phyloP scores from a whole-genome alignment of 768 basidiomycete genomes.

The Lactifluus pinguis region DNA sequence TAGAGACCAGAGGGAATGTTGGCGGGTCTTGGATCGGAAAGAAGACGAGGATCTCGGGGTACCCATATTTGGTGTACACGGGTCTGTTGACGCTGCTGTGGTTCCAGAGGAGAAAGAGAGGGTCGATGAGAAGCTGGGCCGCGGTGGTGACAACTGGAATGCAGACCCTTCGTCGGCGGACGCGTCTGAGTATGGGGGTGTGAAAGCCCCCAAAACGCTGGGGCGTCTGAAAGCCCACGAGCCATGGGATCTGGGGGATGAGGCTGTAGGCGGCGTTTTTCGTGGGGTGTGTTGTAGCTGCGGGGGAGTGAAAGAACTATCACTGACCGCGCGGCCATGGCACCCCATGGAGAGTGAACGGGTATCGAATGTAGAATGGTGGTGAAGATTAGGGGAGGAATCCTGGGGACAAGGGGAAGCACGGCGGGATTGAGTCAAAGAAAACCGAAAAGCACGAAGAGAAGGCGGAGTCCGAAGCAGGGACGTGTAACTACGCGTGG shows the following conservation, averaged over 20 bases:
- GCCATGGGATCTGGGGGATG: slow-evolving; percentile 10
- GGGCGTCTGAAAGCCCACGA: slow-evolving; percentile 33
- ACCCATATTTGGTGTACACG: slow-evolving; percentile 24
- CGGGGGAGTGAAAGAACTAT: slow-evolving; percentile 5
- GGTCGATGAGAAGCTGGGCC: slow-evolving; percentile 21
- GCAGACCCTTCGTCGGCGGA: slow-evolving; percentile 22
- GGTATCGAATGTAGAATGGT: slow-evolving; percentile 19
- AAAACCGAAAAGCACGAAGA: slow-evolving; percentile 35
- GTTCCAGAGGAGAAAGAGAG: slow-evolving; percentile 20
- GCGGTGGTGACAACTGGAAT: slow-evolving; percentile 24
- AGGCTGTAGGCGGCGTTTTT: neutral
- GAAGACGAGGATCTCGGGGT: slow-evolving; percentile 30
- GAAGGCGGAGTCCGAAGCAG: slow-evolving; percentile 32
- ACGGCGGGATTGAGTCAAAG: slow-evolving; percentile 35
- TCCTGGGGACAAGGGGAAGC: slow-evolving; percentile 29
- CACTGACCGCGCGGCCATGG: slow-evolving; percentile 34
- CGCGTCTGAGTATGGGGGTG: slow-evolving; percentile 32
- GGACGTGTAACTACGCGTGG: slow-evolving; percentile 28
- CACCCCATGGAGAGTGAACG: neutral
- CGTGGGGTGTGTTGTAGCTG: neutral
- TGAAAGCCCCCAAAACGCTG: slow-evolving; percentile 56
- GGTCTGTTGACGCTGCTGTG: slow-evolving; percentile 16
- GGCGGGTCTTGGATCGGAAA: slow-evolving; percentile 27
- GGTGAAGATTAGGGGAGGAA: slow-evolving; percentile 27
- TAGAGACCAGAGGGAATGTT: slow-evolving; percentile 32